Base-by-base conservation (phyloP, 2,329 filamentous ascomycete genomes). In the Onygena corvina region DNA sequence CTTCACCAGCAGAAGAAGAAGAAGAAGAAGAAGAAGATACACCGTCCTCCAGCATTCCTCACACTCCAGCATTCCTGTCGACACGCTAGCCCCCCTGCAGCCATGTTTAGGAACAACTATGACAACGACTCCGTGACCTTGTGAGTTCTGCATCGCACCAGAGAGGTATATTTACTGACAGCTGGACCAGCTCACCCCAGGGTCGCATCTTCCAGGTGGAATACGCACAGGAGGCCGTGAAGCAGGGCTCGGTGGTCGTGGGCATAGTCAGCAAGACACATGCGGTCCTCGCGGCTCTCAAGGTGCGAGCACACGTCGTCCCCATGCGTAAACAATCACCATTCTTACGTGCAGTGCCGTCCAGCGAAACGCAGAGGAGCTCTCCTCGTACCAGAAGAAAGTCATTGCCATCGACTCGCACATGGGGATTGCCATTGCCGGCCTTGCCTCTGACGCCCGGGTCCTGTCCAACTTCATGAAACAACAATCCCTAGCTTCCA, bases 381-480 rank as follows among this genome's bases (percentile, higher is more conserved):
- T 98, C 52, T 98, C 92, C 54, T 96, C 92, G 47, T 98, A 98
- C 79, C 92, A 98, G 74, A 95, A 95, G 79, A 98, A 98, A 76
- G 82, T 98, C 66, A 95, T 98, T 70, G 80, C 83, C 61, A 83
- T 98, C 71, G 92, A 98, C 70, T 86, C 90, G 62, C 92, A 98
- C 71, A 83, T 92, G 61, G 92, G 89, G 59, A 82, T 98, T 62
- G 88, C 90, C 62, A 93, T 98, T 62, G 92, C 92, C 58, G 92
- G 92, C 60, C 86, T 98, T 54, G 92, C 92, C 58, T 95, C 90
- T 52, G 92, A 98, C 70, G 92, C 90, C 65, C 92, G 92, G 64
- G 92, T 98, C 60, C 88, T 98, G 60, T 95, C 89, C 76, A 98
- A 98, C 80, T 98, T 95, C 76, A 96, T 98, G 90, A 96, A 95